Evolutionary conservation across 1,139 yeast genomes (phyloP).

Genomic region (Hyphopichia fennica): DNA sequence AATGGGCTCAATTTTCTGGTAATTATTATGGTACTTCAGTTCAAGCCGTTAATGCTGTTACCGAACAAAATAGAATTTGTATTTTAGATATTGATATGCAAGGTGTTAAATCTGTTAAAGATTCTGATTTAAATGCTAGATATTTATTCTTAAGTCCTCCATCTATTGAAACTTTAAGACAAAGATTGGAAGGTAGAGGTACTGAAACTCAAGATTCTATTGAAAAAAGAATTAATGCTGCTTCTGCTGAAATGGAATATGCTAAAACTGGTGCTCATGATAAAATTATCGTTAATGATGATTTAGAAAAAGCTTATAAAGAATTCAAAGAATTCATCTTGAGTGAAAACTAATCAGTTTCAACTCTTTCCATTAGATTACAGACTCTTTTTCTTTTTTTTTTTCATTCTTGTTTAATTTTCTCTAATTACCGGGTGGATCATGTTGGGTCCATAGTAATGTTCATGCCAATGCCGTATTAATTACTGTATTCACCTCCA

Average conservation of each 20-base stretch:
- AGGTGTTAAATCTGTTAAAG: conserved; percentile 91
- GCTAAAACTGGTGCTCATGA: conserved; percentile 93
- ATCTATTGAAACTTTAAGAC: conserved; percentile 69
- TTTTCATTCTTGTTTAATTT: background rate
- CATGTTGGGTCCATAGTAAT: conserved; percentile 2
- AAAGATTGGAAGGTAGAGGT: conserved; percentile 83
- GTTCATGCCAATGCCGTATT: background rate
- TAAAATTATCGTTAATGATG: conserved; percentile 83
- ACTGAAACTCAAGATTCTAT: conserved; percentile 89
- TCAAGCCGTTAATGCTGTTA: conserved; percentile 77
- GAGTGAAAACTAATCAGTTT: conserved; percentile 16
- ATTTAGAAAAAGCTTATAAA: conserved; percentile 80
- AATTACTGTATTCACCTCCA: background rate
- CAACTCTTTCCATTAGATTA: background rate
- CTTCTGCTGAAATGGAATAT: conserved; percentile 83
- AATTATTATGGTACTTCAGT: conserved; percentile 95
- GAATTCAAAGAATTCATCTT: conserved; percentile 79
- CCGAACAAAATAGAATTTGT: conserved; percentile 67
- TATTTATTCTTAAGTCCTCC: conserved; percentile 92
- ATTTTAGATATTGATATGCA: conserved; percentile 98
- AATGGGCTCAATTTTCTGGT: conserved; percentile 98
- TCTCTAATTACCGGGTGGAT: too few relatives aligned
- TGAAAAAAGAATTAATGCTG: conserved; percentile 81
- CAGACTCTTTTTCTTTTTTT: background rate
- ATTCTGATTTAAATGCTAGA: conserved; percentile 78